phyloP scores from a whole-genome alignment of 2,329 filamentous ascomycete species.

The Penicillium expansum region DNA sequence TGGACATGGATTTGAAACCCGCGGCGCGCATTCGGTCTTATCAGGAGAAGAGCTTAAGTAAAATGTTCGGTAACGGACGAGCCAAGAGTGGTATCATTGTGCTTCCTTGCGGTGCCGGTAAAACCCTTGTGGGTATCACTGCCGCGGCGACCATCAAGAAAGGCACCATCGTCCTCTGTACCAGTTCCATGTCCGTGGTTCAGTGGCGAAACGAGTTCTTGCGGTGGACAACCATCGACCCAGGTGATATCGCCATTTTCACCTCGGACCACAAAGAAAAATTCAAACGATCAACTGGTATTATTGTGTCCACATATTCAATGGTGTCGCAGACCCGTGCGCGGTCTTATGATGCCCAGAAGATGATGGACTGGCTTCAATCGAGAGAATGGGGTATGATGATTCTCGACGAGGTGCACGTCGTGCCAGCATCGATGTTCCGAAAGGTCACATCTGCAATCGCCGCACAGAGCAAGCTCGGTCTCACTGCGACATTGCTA shows the following conservation, averaged over 20 bases:
- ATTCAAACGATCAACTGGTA: slow-evolving; percentile 85
- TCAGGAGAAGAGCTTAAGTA: slow-evolving; percentile 94
- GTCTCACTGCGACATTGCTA: slow-evolving; percentile 87
- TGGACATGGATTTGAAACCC: slow-evolving; percentile 87
- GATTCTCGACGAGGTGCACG: slow-evolving; percentile 96
- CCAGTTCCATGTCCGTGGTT: slow-evolving; percentile 94
- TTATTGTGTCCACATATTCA: slow-evolving; percentile 96
- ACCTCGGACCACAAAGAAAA: slow-evolving; percentile 86
- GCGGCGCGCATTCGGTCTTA: slow-evolving; percentile 51
- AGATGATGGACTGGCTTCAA: slow-evolving; percentile 95
- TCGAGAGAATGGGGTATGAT: slow-evolving; percentile 94
- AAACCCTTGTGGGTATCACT: slow-evolving; percentile 97
- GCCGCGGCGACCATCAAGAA: slow-evolving; percentile 98
- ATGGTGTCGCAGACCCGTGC: slow-evolving; percentile 95
- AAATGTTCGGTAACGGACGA: slow-evolving; percentile 98
- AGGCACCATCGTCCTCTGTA: slow-evolving; percentile 90
- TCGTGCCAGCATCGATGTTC: slow-evolving; percentile 95
- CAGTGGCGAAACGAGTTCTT: slow-evolving; percentile 97
- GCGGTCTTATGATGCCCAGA: slow-evolving; percentile 85
- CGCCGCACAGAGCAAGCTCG: slow-evolving; percentile 92
- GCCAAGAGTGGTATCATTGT: slow-evolving; percentile 98
- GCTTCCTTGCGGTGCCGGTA: slow-evolving; percentile 91
- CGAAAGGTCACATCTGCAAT: slow-evolving; percentile 89
- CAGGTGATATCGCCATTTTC: slow-evolving; percentile 90
- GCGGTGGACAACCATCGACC: slow-evolving; percentile 98